phyloP scores from a whole-genome alignment of 2,329 filamentous ascomycete genomes.

The Pseudohalonectria lignicola region DNA sequence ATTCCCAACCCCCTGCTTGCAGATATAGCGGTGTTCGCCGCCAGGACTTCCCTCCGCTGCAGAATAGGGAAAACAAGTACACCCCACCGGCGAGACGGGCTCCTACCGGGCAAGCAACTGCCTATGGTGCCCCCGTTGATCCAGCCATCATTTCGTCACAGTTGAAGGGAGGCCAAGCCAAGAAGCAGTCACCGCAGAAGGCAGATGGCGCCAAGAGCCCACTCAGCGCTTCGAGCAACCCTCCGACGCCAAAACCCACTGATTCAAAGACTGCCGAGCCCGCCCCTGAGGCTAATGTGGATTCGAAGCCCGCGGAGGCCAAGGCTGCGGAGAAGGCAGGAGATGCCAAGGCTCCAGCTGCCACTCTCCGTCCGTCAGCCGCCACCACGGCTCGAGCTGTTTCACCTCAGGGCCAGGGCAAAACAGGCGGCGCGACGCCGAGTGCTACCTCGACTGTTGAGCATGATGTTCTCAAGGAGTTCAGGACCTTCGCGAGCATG shows the following conservation, averaged over 20 bases:
- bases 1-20: conserved; percentile 11
- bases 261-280: conserved; percentile 20
- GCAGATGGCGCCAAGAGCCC: conserved; percentile 21
- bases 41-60: conserved; percentile 59
- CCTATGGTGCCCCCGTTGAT: conserved; percentile 69
- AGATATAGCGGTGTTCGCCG: conserved; percentile 89
- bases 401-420: conserved; percentile 23
- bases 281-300: conserved; percentile 19
- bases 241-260: conserved; percentile 8
- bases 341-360: conserved; percentile 6
- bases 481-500: conserved; percentile 51
- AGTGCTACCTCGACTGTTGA: conserved; percentile 52
- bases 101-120: conserved; percentile 60
- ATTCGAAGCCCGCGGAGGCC: conserved; percentile 17
- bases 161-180: conserved; percentile 36
- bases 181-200: conserved; percentile 27
- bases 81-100: conserved; percentile 82
- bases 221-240: conserved; percentile 9
- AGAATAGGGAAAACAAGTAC: conserved; percentile 57
- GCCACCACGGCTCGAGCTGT: conserved; percentile 28
- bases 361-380: conserved; percentile 16
- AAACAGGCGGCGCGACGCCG: conserved; percentile 26
- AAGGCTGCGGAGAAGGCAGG: conserved; percentile 13
- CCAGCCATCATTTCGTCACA: conserved; percentile 88
- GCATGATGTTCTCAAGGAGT: conserved; percentile 48